Evolutionary conservation across 2,329 filamentous ascomycete genomes (phyloP), one percentile per base, ranked within the genome.

Genomic region (Incumbomyces delicatus): DNA sequence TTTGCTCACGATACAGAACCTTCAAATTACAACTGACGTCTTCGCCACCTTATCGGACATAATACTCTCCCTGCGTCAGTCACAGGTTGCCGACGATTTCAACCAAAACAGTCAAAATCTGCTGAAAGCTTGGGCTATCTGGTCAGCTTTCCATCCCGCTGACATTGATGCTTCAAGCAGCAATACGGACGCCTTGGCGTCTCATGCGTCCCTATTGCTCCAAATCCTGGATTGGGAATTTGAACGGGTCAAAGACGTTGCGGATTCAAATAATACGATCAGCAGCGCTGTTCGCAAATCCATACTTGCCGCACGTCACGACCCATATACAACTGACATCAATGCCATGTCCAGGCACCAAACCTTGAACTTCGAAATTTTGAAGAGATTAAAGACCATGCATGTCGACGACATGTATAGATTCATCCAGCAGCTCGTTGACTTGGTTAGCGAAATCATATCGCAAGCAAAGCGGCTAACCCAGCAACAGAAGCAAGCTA

Each of bases 391-490:
- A 47, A 56, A 37, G 54, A 53, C 22, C 46, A 54, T 47, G 55
- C 63, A 44, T 55, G 63, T 32, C 48, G 63, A 13, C 69, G 68
- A 31, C 40, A 72, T 88, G 16, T 80, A 76, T 45, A 85, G 86
- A 1, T 80, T 86, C 43, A 82, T 85, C 0, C 78, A 75, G 41
- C 73, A 95, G 2, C 73, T 92, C 14, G 78, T 83, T 2, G 83
- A 82, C 50, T 89, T 94, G 56, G 76, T 95, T 18, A 78, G 85
- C 32, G 74, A 83, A 0, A 74, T 94, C 8, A 78, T 80, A 1
- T 70, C 27, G 13, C 31, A 30, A 6, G n/a, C 49, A 18, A 44
- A 16, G 2, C n/a, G 31, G 13, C 45, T 39, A 14, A 31, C 31
- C 27, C 47, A 51, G 22, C 52, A 46, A 36, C 45, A 49, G 2